Evolutionary conservation across 305 asterid genomes (phyloP), one percentile per base, ranked within the genome.

Genomic region (Striga hermonthica): DNA sequence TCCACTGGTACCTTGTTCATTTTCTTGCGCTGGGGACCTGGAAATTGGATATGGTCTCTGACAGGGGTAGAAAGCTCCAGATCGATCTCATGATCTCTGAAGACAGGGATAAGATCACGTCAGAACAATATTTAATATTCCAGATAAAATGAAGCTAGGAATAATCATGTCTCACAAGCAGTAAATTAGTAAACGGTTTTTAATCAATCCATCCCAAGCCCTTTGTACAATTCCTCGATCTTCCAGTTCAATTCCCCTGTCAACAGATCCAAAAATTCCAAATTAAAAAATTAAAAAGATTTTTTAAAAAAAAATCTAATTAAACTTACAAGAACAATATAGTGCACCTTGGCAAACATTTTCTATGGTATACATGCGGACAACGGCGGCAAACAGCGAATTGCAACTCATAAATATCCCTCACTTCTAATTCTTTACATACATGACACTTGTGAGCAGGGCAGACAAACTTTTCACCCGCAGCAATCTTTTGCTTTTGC

Each of bases 361-460:
- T 88, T 73, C 90, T 81, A 62, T 93, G 99, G 72, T 88, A 93
- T 53, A 93, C 86, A 70, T 78, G 85, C 9, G 99, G 97, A 70
- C 99, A 93, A 39, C 97, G 95, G 65, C 96, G 91, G 70, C 99
- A 93, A 53, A 90, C 77, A 10, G 97, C 96, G 83, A 93, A 90
- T 75, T 84, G 95, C 78, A 78, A 67, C n/a, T 78, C 81, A 22
- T 13, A 34, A 14, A 38, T 69, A 11, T 81, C 76, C 74, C 82
- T 83, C 67, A 79, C 82, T 82, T 88, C 98, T 68, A 80, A 68
- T 72, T 80, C 92, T 55, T 84, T 73, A 70, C 99, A 93, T 57
- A 67, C 83, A 54, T 67, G 66, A 68, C 96, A 89, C 66, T 69
- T 86, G 76, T 89, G 96, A 62, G 74, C 78, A 7, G 96, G 95